These are phyloP conservation scores for Pseudogymnoascus sp. DNA, from an alignment of 2,329 filamentous ascomycete species.

Conservation along the genomic window DNA sequence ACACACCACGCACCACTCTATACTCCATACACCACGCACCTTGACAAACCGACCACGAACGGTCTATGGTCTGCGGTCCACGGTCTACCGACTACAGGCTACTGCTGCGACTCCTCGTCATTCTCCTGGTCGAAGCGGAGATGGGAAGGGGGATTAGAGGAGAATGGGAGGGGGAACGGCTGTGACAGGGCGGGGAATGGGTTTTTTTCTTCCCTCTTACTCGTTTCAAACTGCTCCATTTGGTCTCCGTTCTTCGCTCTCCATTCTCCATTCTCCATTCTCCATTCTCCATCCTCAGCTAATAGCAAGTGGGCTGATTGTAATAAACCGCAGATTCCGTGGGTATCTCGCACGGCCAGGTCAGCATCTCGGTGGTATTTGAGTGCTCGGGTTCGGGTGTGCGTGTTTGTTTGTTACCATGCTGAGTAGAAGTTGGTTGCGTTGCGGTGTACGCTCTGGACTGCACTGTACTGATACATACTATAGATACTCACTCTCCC, in stretches of 20 bases:
- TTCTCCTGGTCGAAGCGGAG: background rate
- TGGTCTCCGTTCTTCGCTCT: background rate
- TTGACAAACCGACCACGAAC: background rate
- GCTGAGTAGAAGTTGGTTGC: background rate
- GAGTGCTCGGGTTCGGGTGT: background rate
- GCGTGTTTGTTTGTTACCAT: background rate
- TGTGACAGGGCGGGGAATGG: slow-evolving; percentile 1
- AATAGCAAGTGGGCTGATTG: background rate
- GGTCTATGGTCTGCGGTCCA: background rate
- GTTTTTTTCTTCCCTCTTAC: background rate
- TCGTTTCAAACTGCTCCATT: background rate
- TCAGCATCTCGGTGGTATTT: background rate
- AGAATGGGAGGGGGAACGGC: background rate
- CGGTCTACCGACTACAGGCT: background rate
- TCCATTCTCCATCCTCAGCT: background rate
- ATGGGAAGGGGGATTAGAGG: background rate
- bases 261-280: background rate
- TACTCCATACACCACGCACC: background rate
- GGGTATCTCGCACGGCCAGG: background rate
- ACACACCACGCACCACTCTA: background rate
- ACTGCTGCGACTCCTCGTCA: background rate
- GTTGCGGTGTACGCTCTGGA: background rate
- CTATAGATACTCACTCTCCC: background rate
- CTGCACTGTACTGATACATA: background rate
- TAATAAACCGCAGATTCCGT: background rate